A percentile compares a stretch with the other conserved stretches of the same genome.
Evolutionary conservation across 2,329 filamentous ascomycete species (phyloP).

Genomic region (Hypoxylon rubiginosum): DNA sequence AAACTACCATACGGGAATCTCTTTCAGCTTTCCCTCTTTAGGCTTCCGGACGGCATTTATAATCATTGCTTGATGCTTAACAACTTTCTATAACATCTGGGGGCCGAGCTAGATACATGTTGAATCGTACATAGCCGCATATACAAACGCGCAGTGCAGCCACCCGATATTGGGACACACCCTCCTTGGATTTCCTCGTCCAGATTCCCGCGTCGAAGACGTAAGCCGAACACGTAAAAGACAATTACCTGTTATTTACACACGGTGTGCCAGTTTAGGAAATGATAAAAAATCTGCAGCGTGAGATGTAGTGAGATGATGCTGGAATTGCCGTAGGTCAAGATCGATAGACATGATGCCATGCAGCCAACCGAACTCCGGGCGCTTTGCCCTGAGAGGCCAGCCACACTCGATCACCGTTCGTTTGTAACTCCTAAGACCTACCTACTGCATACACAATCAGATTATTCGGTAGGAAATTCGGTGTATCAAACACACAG

Average conservation of each 20-base stretch:
- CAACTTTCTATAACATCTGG: background rate
- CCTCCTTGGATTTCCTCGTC: background rate
- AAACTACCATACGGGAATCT: slow-evolving; percentile 22
- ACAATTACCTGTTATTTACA: background rate
- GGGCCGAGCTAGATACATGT: background rate
- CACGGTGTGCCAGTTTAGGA: background rate
- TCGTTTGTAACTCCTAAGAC: background rate
- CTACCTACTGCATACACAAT: background rate
- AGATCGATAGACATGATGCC: background rate
- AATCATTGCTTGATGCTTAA: background rate
- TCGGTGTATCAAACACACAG: slow-evolving; percentile 16
- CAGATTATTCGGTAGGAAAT: background rate
- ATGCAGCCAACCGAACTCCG: background rate
- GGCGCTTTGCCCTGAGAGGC: background rate
- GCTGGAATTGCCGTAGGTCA: background rate
- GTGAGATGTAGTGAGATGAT: background rate
- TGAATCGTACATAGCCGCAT: slow-evolving; percentile 13
- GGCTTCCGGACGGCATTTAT: background rate
- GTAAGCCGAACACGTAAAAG: slow-evolving; percentile 11
- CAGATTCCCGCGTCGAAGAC: slow-evolving; percentile 3
- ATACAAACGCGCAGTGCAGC: slow-evolving; percentile 21
- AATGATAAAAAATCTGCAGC: background rate
- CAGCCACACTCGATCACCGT: background rate
- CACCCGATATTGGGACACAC: slow-evolving; percentile 5
- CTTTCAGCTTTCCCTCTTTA: slow-evolving; percentile 23